Percentiles rank a stretch among this genome's conserved stretches.
phyloP scores from a whole-genome alignment of 805 yeast genomes.

The Suhomyces sp. region DNA sequence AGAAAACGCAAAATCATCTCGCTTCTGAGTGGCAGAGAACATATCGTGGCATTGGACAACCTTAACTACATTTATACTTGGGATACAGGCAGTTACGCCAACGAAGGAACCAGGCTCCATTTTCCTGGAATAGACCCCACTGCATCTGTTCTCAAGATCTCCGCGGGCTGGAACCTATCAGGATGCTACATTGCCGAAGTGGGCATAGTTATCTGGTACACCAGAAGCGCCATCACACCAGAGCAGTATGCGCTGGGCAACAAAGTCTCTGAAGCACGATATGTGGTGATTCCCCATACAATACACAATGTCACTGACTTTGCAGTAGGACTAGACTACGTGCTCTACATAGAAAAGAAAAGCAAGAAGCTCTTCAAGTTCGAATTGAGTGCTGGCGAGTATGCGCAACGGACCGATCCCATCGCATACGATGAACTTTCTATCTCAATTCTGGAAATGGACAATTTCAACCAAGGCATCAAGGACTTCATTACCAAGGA shows the following conservation, averaged over 20 bases:
- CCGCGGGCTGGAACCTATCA: constrained; percentile 67
- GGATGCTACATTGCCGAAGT: constrained; percentile 46
- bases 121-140: constrained; percentile 29
- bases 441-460: constrained; percentile 13
- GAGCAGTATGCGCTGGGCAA: constrained; percentile 16
- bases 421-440: constrained; percentile 7
- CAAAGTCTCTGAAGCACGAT: constrained; percentile 31
- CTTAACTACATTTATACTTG: constrained; percentile 53
- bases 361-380: constrained; percentile 41
- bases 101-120: constrained; percentile 42
- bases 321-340: constrained; percentile 48
- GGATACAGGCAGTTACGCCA: constrained; percentile 44
- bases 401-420: constrained; percentile 5
- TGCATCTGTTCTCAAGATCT: constrained; percentile 41
- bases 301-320: constrained; percentile 48
- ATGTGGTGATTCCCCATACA: constrained; percentile 41
- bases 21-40: constrained; percentile 62
- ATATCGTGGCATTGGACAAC: constrained; percentile 58
- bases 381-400: constrained; percentile 22
- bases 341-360: constrained; percentile 45
- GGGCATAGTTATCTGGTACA: constrained; percentile 61
- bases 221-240: constrained; percentile 20
- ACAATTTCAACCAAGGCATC: constrained; percentile 31
- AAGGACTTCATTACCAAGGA: constrained; percentile 13
- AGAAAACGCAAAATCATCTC: constrained; percentile 36